A percentile compares a stretch with the other conserved stretches of the same genome.
Conservation (phyloP, 2,329 filamentous ascomycete genomes). For the Phoma sp. region DNA sequence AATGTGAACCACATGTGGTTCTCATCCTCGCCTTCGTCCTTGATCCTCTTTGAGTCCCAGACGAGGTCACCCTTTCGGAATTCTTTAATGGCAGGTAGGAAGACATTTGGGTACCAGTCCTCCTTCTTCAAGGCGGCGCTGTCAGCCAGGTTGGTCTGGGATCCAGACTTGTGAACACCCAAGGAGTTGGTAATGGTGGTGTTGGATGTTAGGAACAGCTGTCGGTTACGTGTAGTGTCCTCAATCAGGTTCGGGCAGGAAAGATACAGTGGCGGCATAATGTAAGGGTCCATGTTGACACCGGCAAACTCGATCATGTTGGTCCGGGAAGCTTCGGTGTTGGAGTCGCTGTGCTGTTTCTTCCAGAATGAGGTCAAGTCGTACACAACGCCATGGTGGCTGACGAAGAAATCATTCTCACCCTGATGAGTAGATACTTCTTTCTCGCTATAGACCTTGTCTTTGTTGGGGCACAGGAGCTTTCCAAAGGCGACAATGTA, state of each 20-base stretch:
- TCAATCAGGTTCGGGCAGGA: slow-evolving; percentile 78
- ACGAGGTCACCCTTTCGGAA: slow-evolving; percentile 91
- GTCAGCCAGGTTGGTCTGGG: slow-evolving; percentile 59
- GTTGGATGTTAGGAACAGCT: slow-evolving; percentile 68
- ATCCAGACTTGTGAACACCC: slow-evolving; percentile 76
- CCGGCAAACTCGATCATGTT: slow-evolving; percentile 83
- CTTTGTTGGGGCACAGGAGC: slow-evolving; percentile 85
- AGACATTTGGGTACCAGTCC: slow-evolving; percentile 79
- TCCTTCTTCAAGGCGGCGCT: slow-evolving; percentile 65
- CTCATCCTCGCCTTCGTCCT: slow-evolving; percentile 69
- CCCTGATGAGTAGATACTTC: slow-evolving; percentile 76
- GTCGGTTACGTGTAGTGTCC: slow-evolving; percentile 50
- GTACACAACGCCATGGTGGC: slow-evolving; percentile 87
- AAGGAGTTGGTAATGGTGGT: slow-evolving; percentile 63
- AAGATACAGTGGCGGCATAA: slow-evolving; percentile 76
- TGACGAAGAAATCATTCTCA: slow-evolving; percentile 83
- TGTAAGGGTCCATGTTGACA: slow-evolving; percentile 82
- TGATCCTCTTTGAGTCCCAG: slow-evolving; percentile 66
- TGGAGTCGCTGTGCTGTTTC: slow-evolving; percentile 79
- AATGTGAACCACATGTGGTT: slow-evolving; percentile 83
- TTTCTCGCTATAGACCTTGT: slow-evolving; percentile 82
- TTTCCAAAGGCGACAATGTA: slow-evolving; percentile 89
- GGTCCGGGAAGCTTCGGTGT: slow-evolving; percentile 64
- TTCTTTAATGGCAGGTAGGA: slow-evolving; percentile 80
- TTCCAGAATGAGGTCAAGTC: slow-evolving; percentile 91